Evolutionary conservation across 2,329 filamentous ascomycete genomes (phyloP).

Genomic region (Chaetomiaceae sp.): DNA sequence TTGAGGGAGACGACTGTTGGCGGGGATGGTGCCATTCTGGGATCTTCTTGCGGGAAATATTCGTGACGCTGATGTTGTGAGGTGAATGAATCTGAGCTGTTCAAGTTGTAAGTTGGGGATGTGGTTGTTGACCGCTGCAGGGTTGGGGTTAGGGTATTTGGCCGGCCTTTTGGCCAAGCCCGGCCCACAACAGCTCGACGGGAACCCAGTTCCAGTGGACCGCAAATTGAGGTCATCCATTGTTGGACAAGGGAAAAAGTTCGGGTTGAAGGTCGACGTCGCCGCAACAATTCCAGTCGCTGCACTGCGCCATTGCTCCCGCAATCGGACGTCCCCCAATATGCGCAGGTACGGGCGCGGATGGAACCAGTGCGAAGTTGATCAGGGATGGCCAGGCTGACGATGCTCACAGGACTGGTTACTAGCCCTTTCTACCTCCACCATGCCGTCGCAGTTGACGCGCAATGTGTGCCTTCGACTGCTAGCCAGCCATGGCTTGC

Average conservation of each 20-base stretch:
- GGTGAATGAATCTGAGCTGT: not conserved
- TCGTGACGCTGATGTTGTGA: not conserved
- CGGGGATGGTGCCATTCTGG: constrained; percentile 32
- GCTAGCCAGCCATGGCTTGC: constrained; percentile 44
- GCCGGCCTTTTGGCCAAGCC: not conserved
- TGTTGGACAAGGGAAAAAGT: constrained; percentile 23
- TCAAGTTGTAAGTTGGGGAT: not conserved
- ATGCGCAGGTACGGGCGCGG: constrained; percentile 25
- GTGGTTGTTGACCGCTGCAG: too few relatives aligned
- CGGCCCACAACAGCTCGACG: constrained; percentile 20
- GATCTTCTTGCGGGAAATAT: too few relatives aligned
- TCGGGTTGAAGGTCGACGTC: constrained; percentile 5
- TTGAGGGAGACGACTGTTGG: constrained; percentile 61
- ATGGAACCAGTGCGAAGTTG: not conserved
- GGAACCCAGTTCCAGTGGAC: too few relatives aligned
- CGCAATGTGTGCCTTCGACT: constrained; percentile 56
- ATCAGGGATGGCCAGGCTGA: not conserved
- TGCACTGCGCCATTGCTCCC: constrained; percentile 16
- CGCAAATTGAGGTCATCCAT: constrained; percentile 28
- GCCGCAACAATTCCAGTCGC: not conserved
- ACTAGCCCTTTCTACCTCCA: constrained; percentile 24
- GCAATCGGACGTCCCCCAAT: constrained; percentile 19
- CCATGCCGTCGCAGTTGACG: constrained; percentile 58
- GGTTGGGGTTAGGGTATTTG: constrained; percentile 5
- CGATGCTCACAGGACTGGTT: constrained; percentile 17